Conservation (phyloP, 139 green algal genomes). For the Micractinium conductrix region DNA sequence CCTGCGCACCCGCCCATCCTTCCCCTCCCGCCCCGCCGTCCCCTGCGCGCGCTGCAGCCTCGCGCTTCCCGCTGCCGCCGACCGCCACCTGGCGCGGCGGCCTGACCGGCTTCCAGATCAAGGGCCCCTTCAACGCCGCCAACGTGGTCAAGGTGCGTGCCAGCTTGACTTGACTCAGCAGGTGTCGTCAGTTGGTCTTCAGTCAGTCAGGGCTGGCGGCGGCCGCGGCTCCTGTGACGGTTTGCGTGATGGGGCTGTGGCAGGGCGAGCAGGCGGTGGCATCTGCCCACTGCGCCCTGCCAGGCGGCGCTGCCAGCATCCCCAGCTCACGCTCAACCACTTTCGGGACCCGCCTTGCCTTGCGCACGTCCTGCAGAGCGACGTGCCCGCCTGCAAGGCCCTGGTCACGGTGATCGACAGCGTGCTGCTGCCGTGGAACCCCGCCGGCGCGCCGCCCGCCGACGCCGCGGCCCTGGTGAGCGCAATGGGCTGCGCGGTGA, state of each 20-base stretch:
- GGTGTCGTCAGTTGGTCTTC: no score
- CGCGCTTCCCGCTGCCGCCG: conserved; percentile 12
- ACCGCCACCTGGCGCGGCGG: conserved; percentile 30
- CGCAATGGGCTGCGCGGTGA: conserved; percentile 14
- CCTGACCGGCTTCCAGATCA: conserved; percentile 38
- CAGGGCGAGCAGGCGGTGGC: neutral
- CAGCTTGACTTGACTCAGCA: neutral
- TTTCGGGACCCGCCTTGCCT: neutral
- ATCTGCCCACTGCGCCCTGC: neutral
- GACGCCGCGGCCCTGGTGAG: conserved; percentile 4
- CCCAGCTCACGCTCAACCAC: no score
- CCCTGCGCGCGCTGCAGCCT: conserved; percentile 6
- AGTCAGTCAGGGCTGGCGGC: no score
- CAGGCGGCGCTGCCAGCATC: no score
- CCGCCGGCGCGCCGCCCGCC: neutral
- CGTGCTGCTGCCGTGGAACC: conserved; percentile 49
- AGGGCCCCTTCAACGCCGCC: conserved; percentile 34
- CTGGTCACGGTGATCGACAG: conserved; percentile 48
- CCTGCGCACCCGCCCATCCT: neutral
- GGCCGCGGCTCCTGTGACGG: no score
- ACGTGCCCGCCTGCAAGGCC: conserved; percentile 47
- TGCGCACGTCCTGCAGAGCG: conserved; percentile 13
- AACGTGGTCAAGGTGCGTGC: conserved; percentile 35
- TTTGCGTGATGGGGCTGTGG: no score
- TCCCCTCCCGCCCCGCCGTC: no score